Percentiles rank a stretch among this genome's conserved stretches.
Conservation (phyloP, 2,329 filamentous ascomycete genomes). For the Epichloe hybrida region DNA sequence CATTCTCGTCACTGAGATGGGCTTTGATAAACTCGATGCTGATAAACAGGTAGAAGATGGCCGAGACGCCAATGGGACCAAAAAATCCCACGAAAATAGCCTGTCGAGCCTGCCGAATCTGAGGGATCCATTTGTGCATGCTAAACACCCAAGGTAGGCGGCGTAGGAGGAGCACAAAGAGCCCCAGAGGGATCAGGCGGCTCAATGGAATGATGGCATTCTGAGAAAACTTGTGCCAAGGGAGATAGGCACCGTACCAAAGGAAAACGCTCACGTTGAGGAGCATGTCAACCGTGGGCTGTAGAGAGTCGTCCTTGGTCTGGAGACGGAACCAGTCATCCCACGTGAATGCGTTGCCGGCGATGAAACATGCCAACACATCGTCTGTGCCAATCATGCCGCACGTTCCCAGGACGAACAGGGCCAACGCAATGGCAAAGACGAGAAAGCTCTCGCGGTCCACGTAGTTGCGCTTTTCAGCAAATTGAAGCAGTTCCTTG, state of each 20-base stretch:
- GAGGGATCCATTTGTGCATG: constrained; percentile 62
- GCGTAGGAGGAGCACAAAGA: constrained; percentile 64
- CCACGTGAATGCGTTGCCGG: constrained; percentile 82
- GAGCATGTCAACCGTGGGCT: constrained; percentile 89
- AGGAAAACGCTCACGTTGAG: constrained; percentile 81
- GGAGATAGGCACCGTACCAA: constrained; percentile 79
- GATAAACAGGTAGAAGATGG: constrained; percentile 80
- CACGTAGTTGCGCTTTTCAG: constrained; percentile 67
- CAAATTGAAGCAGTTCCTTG: constrained; percentile 72
- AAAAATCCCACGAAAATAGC: constrained; percentile 81
- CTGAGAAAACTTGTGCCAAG: constrained; percentile 56
- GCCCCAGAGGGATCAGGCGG: constrained; percentile 57
- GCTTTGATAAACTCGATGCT: constrained; percentile 57
- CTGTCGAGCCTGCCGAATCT: constrained; percentile 62
- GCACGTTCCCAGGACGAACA: constrained; percentile 79
- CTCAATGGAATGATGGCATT: constrained; percentile 61
- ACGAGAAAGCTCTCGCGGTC: constrained; percentile 81
- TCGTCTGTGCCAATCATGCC: constrained; percentile 83
- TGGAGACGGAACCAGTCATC: constrained; percentile 90
- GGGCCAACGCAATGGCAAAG: constrained; percentile 69
- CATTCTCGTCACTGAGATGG: constrained; percentile 39
- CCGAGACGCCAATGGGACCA: constrained; percentile 80
- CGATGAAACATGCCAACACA: constrained; percentile 82
- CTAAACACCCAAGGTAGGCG: constrained; percentile 64
- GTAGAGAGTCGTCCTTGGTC: constrained; percentile 80